Evolutionary conservation across 495 filamentous ascomycete genomes (phyloP).

Genomic region (Immersiella caudata): DNA sequence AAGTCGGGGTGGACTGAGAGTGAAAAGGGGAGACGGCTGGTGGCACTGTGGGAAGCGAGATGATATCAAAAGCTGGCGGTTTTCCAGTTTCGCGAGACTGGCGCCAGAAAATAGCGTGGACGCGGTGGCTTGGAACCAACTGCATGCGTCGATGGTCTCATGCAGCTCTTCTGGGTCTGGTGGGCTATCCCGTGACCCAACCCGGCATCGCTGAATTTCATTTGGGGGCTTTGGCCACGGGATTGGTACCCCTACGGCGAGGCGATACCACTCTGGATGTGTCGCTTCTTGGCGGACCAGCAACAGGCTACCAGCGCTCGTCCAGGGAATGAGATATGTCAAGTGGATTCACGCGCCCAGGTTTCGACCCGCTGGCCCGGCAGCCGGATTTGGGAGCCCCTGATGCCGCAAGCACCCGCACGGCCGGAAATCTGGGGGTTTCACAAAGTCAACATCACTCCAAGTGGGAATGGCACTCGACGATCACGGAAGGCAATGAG

Average conservation of each 20-base stretch:
- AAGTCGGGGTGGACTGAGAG: background rate
- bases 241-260: background rate
- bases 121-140: background rate
- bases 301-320: background rate
- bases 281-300: background rate
- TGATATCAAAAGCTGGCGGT: background rate
- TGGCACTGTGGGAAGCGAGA: background rate
- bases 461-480: too few species aligned
- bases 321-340: background rate
- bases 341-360: background rate
- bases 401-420: background rate
- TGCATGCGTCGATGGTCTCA: background rate
- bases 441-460: too few species aligned
- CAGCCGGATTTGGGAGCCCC: background rate
- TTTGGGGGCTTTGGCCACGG: background rate
- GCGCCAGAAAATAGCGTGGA: conserved; percentile 3
- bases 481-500: too few species aligned
- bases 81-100: conserved; percentile 5
- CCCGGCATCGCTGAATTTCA: background rate
- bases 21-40: background rate
- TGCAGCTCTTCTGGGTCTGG: background rate
- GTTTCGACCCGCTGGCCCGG: background rate
- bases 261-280: background rate
- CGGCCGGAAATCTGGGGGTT: background rate
- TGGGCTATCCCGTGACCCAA: conserved; percentile 7